Conservation (phyloP, 768 basidiomycete species). For the Rhodotorula toruloides region DNA sequence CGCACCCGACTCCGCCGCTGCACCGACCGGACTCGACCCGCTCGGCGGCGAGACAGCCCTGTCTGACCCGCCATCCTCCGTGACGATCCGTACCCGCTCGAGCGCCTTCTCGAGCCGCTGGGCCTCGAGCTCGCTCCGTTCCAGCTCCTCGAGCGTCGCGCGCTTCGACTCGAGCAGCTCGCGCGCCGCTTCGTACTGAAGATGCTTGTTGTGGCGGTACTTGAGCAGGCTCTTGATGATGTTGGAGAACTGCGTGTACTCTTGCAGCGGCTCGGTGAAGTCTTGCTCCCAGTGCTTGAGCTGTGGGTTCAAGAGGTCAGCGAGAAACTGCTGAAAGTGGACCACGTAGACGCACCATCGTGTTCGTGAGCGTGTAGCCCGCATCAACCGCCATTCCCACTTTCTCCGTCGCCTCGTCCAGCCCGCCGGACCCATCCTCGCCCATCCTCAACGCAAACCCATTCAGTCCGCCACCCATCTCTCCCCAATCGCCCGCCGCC, state of each 20-base stretch:
- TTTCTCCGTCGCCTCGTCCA: conserved; percentile 85
- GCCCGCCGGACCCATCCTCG: conserved; percentile 57
- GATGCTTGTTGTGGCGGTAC: conserved; percentile 96
- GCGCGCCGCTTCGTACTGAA: conserved; percentile 95
- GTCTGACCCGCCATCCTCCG: conserved; percentile 34
- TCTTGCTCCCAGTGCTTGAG: conserved; percentile 88
- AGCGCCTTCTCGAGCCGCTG: conserved; percentile 82
- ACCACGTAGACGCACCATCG: conserved; percentile 57
- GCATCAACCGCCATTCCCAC: conserved; percentile 94
- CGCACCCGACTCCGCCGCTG: conserved; percentile 13
- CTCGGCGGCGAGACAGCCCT: conserved; percentile 21
- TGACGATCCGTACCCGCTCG: conserved; percentile 45
- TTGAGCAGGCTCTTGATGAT: conserved; percentile 91
- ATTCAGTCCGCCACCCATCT: conserved; percentile 42
- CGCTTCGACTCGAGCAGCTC: conserved; percentile 77
- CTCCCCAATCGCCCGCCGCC: conserved; percentile 46
- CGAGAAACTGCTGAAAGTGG: background rate
- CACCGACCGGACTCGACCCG: conserved; percentile 26
- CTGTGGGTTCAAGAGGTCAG: conserved; percentile 49
- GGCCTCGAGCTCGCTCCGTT: conserved; percentile 88
- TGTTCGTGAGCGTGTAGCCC: conserved; percentile 86
- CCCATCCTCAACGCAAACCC: conserved; percentile 60
- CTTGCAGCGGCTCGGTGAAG: conserved; percentile 92
- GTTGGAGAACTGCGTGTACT: conserved; percentile 86
- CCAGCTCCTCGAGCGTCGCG: conserved; percentile 78